Percentiles rank a stretch among this genome's conserved stretches.
phyloP scores from a whole-genome alignment of 2,329 filamentous ascomycete species.

The Penicillium sp. region DNA sequence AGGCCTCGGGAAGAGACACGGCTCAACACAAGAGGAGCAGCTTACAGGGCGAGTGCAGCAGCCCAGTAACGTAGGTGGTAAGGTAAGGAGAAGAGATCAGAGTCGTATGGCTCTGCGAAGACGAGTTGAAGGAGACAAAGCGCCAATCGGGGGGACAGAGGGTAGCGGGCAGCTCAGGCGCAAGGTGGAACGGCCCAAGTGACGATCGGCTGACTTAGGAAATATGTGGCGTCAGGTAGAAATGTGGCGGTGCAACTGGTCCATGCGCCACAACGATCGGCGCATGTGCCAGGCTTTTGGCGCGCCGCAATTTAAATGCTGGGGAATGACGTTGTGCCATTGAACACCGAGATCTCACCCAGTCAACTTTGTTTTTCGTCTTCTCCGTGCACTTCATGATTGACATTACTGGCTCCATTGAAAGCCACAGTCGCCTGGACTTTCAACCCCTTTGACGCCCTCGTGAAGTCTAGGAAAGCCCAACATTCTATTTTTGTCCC shows the following conservation, averaged over 20 bases:
- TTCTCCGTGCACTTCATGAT: constrained; percentile 12
- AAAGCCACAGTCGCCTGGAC: constrained; percentile 10
- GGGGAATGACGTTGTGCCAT: constrained; percentile 33
- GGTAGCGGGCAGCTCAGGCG: constrained; percentile 11
- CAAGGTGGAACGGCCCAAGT: constrained; percentile 25
- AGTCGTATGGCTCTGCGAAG: not conserved
- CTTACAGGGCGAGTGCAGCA: constrained; percentile 35
- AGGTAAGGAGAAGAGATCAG: not conserved
- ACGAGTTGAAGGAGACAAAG: constrained; percentile 10
- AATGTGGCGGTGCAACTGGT: constrained; percentile 23
- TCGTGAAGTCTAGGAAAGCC: not conserved
- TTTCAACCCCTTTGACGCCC: constrained; percentile 15
- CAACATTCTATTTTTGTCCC: constrained; percentile 17
- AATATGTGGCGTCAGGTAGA: constrained; percentile 15
- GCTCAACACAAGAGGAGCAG: constrained; percentile 32
- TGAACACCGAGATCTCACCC: not conserved
- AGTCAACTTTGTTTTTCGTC: constrained; percentile 13
- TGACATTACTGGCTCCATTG: not conserved
- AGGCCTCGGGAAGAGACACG: constrained; percentile 29
- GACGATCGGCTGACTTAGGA: constrained; percentile 31
- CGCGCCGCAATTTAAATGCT: constrained; percentile 11
- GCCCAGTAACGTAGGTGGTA: constrained; percentile 9
- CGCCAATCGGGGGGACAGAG: constrained; percentile 16
- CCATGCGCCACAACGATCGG: constrained; percentile 28
- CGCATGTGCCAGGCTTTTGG: constrained; percentile 26